Evolutionary conservation across 1,139 yeast species (phyloP).

Genomic region (Diutina catenulata): DNA sequence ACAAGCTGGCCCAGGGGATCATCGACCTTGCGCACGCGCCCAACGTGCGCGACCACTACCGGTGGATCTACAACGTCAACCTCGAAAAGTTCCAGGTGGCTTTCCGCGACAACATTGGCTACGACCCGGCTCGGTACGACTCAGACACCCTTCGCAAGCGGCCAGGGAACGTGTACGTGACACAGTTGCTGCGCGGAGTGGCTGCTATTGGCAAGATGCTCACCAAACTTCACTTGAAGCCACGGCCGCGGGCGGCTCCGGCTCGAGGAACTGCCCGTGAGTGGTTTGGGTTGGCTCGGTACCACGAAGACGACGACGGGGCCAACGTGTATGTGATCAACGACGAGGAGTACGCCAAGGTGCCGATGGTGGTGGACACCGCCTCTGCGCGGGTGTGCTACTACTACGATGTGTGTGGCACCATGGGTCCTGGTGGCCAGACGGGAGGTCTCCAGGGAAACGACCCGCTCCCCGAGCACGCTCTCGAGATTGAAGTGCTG

Average conservation of each 20-base stretch:
- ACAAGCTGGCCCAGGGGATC: slow-evolving; percentile 41
- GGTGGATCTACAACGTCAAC: slow-evolving; percentile 28
- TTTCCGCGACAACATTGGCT: slow-evolving; percentile 59
- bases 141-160: not conserved
- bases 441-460: not conserved
- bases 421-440: no score
- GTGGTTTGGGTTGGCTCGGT: slow-evolving; percentile 35
- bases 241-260: no score
- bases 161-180: not conserved
- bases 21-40: slow-evolving; percentile 46
- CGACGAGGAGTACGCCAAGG: slow-evolving; percentile 69
- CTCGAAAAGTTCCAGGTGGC: slow-evolving; percentile 43
- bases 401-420: slow-evolving; percentile 40
- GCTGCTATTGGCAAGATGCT: not conserved
- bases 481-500: slow-evolving; percentile 46
- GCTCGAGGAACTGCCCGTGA: slow-evolving; percentile 9
- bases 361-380: slow-evolving; percentile 62
- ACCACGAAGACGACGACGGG: slow-evolving; percentile 24
- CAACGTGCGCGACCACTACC: slow-evolving; percentile 42
- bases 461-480: slow-evolving; percentile 42
- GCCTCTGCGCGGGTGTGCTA: slow-evolving; percentile 41
- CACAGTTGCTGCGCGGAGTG: not conserved
- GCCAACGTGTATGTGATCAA: slow-evolving; percentile 11
- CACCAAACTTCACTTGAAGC: not conserved
- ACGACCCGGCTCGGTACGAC: slow-evolving; percentile 15